Evolutionary conservation across 192 early-diverging fungal genomes (phyloP).

Genomic region (Thoreauomyces humboldtii): DNA sequence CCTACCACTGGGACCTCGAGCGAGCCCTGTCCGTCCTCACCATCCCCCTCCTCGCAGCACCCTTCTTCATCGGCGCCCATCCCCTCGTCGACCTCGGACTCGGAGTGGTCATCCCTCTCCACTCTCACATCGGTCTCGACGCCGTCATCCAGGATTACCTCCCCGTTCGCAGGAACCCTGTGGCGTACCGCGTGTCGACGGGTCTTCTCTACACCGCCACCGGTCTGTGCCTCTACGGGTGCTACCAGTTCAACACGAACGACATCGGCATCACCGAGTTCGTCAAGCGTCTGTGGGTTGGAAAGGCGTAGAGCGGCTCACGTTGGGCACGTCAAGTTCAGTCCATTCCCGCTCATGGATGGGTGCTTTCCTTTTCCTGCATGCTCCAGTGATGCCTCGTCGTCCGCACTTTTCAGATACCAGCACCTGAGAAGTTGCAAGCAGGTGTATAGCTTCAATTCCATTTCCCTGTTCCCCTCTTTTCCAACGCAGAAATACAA

Average conservation of each 20-base stretch:
- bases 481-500: too few species aligned
- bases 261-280: conserved; percentile 93
- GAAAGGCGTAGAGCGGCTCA: too few species aligned
- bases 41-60: conserved; percentile 75
- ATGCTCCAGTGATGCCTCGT: too few species aligned
- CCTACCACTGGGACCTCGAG: conserved; percentile 96
- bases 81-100: conserved; percentile 86
- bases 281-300: conserved; percentile 80
- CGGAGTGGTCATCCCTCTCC: conserved; percentile 86
- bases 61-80: conserved; percentile 75
- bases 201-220: conserved; percentile 72
- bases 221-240: conserved; percentile 73
- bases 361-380: too few species aligned
- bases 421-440: too few species aligned
- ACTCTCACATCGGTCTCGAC: conserved; percentile 84
- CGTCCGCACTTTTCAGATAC: too few species aligned
- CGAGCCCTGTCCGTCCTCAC: conserved; percentile 75
- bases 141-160: conserved; percentile 79
- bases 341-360: too few species aligned
- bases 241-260: conserved; percentile 92
- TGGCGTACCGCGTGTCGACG: conserved; percentile 57
- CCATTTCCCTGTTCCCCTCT: too few species aligned
- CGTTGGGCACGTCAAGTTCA: too few species aligned
- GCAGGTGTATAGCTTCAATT: too few species aligned
- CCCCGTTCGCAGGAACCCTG: conserved; percentile 60